Evolutionary conservation across 2,329 filamentous ascomycete species (phyloP).

Genomic region (Arthroderma sp.): DNA sequence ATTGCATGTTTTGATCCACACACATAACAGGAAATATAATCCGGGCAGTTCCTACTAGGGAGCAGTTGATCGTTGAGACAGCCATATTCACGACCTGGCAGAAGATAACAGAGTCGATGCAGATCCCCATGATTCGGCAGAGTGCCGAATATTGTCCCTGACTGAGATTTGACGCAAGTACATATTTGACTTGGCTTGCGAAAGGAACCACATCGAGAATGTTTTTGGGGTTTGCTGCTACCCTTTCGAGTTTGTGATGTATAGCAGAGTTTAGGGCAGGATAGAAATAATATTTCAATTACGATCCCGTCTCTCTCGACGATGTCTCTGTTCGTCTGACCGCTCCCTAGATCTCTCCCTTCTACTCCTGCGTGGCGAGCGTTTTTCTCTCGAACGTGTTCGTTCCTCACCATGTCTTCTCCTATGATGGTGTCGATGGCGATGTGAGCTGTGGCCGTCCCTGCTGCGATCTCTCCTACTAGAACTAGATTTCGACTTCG

Average conservation of each 20-base stretch:
- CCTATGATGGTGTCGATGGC: slow-evolving; percentile 36
- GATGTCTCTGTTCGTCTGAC: slow-evolving; percentile 13
- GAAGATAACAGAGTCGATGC: not conserved
- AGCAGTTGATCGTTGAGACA: not conserved
- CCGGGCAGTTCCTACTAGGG: not conserved
- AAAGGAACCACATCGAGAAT: not conserved
- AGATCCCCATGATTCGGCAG: not conserved
- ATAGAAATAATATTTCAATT: slow-evolving; percentile 2
- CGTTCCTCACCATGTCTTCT: slow-evolving; percentile 21
- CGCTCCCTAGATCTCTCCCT: slow-evolving; percentile 15
- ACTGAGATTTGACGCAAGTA: not conserved
- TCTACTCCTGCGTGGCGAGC: slow-evolving; percentile 21
- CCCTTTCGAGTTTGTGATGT: not conserved
- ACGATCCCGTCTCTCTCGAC: slow-evolving; percentile 23
- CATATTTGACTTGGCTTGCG: not conserved
- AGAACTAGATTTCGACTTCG: slow-evolving; percentile 26
- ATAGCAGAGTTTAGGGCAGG: not conserved
- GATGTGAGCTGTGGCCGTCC: slow-evolving; percentile 30
- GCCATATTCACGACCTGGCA: not conserved
- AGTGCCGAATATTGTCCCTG: not conserved
- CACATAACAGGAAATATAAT: not conserved
- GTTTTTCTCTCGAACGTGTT: slow-evolving; percentile 22
- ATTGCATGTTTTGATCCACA: not conserved
- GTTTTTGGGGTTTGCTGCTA: not conserved
- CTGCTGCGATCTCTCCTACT: slow-evolving; percentile 32